Conservation (phyloP, 495 filamentous ascomycete genomes). For the Penicillium cataractarum region DNA sequence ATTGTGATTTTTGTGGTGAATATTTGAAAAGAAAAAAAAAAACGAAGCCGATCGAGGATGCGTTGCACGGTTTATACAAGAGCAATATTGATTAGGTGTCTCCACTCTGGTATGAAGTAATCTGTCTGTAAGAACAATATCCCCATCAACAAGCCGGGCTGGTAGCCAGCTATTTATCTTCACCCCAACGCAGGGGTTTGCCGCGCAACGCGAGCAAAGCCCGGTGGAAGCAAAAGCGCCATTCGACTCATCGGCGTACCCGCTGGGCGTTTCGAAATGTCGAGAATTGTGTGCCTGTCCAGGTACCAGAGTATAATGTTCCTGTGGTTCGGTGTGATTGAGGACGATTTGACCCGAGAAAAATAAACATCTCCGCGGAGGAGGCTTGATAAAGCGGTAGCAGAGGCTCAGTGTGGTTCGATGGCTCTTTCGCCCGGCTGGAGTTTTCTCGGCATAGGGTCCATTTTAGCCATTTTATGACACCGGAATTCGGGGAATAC, state of each 20-base stretch:
- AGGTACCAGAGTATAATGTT: not conserved
- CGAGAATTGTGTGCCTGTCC: not conserved
- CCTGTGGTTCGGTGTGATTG: not conserved
- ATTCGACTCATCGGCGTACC: not conserved
- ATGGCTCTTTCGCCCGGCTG: conserved; percentile 9
- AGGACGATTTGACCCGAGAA: conserved; percentile 11
- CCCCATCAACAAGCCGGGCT: not conserved
- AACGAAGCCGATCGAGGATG: not conserved
- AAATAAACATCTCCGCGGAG: conserved; percentile 31
- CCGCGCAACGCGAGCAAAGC: not conserved
- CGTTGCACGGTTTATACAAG: not conserved
- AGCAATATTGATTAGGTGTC: not conserved
- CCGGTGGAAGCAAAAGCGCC: not conserved
- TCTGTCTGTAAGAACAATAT: not conserved
- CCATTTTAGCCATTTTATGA: not conserved
- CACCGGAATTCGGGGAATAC: not conserved
- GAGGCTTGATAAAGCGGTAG: not conserved
- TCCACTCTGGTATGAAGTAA: not conserved
- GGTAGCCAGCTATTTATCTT: conserved; percentile 11
- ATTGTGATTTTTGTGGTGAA: not conserved
- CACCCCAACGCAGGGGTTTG: not conserved
- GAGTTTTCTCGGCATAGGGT: conserved; percentile 18
- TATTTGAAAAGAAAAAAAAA: not conserved
- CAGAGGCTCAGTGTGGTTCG: conserved; percentile 4
- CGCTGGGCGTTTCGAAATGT: conserved; percentile 14